These are phyloP conservation scores for Stachybotrys chartarum DNA, from an alignment of 2,329 filamentous ascomycete species.

Conservation along the genomic window DNA sequence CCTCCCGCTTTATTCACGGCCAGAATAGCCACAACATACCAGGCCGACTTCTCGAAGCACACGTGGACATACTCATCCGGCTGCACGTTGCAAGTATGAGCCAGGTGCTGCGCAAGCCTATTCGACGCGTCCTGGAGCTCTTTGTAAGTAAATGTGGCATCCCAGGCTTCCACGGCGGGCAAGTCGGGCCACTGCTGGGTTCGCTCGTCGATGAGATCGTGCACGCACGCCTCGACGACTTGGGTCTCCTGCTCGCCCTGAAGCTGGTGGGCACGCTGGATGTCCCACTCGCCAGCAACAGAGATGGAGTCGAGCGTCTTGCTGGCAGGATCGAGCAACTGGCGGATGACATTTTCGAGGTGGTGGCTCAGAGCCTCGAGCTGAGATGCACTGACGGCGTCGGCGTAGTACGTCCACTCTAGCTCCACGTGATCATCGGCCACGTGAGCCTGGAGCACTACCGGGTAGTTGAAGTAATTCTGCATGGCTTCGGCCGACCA, in stretches of 20 bases:
- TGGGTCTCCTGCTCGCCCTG: not conserved
- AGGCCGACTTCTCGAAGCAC: not conserved
- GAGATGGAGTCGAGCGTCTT: not conserved
- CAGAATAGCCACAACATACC: not conserved
- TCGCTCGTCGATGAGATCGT: not conserved
- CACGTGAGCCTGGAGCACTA: not conserved
- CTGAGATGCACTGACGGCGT: not conserved
- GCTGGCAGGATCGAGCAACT: not conserved
- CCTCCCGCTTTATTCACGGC: not conserved
- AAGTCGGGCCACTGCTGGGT: not conserved
- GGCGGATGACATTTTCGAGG: not conserved
- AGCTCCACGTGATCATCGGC: not conserved
- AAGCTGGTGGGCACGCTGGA: slow-evolving; percentile 18
- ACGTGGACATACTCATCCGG: not conserved
- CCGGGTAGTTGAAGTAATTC: not conserved
- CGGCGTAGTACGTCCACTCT: not conserved
- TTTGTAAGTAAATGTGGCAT: not conserved
- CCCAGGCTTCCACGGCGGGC: not conserved
- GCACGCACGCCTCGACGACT: not conserved
- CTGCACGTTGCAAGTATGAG: not conserved
- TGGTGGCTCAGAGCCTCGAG: not conserved
- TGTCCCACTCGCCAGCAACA: not conserved
- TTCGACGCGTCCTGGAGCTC: not conserved
- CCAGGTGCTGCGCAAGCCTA: not conserved
- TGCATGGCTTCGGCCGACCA: not conserved